phyloP scores from a whole-genome alignment of 1,284 basidiomycete species.

The Ustilago cynodontis region DNA sequence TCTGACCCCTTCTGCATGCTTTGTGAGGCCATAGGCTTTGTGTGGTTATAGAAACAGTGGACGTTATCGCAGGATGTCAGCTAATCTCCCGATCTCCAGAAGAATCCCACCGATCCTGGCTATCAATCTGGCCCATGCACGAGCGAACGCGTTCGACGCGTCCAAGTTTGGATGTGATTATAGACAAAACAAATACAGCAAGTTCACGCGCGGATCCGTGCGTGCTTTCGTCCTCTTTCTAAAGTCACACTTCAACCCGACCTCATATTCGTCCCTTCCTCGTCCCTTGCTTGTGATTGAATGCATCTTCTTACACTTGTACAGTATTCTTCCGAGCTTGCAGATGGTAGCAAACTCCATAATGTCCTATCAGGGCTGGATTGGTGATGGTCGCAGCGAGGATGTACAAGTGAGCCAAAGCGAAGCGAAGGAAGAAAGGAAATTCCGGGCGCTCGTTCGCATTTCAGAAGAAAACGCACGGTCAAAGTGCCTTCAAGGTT shows the following conservation, averaged over 20 bases:
- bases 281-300: no score
- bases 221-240: not conserved
- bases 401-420: not conserved
- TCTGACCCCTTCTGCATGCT: no score
- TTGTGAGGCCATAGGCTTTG: no score
- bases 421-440: not conserved
- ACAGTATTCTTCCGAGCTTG: no score
- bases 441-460: constrained; percentile 12
- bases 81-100: constrained; percentile 4
- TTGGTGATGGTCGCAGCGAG: no score
- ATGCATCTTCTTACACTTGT: no score
- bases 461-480: not conserved
- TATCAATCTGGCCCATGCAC: constrained; percentile 5
- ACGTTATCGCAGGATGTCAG: no score
- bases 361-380: no score
- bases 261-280: not conserved
- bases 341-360: no score
- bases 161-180: constrained; percentile 12
- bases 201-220: constrained; percentile 15
- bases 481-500: not conserved
- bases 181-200: constrained; percentile 2
- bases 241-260: constrained; percentile 19
- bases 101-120: constrained; percentile 11
- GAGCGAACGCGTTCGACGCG: constrained; percentile 44
- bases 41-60: no score